Conservation (phyloP, 768 basidiomycete genomes). For the Candolleomyces aberdarensis region DNA sequence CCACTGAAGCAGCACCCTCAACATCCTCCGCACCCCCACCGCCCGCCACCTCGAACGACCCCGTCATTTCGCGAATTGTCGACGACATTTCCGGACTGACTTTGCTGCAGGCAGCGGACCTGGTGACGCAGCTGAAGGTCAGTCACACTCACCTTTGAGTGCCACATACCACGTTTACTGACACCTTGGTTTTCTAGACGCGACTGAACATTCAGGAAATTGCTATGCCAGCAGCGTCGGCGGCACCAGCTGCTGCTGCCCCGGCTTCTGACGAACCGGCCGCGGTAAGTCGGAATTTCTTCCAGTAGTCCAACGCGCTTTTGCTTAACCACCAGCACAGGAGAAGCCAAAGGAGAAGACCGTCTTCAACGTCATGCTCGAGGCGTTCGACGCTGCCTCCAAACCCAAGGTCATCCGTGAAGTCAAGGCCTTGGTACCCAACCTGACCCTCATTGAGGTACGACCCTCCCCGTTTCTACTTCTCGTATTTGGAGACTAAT, state of each 20-base stretch:
- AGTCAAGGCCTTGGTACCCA: conserved; percentile 93
- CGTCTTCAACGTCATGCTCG: conserved; percentile 91
- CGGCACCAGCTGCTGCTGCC: conserved; percentile 55
- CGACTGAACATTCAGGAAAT: conserved; percentile 97
- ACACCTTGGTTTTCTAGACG: conserved; percentile 45
- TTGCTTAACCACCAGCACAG: conserved; percentile 30
- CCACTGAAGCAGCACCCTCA: conserved; percentile 50
- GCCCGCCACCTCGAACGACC: conserved; percentile 44
- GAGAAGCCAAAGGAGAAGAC: conserved; percentile 99
- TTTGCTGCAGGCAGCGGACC: conserved; percentile 91
- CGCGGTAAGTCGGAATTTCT: conserved; percentile 46
- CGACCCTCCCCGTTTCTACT: conserved; percentile 27
- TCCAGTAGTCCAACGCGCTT: neutral
- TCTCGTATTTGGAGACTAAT: neutral
- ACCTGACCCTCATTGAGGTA: conserved; percentile 96
- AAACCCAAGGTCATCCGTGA: conserved; percentile 98
- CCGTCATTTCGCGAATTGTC: conserved; percentile 78
- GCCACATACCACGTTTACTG: neutral
- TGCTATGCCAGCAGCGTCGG: conserved; percentile 79
- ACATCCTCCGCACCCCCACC: conserved; percentile 41
- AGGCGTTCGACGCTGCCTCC: conserved; percentile 86
- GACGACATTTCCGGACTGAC: conserved; percentile 90
- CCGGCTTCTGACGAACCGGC: conserved; percentile 59
- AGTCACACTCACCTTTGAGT: conserved; percentile 13
- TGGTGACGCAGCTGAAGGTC: conserved; percentile 90